These are phyloP conservation scores for Heracleum sosnowskyi DNA, from an alignment of 129 eudicot species.

Conservation along the genomic window DNA sequence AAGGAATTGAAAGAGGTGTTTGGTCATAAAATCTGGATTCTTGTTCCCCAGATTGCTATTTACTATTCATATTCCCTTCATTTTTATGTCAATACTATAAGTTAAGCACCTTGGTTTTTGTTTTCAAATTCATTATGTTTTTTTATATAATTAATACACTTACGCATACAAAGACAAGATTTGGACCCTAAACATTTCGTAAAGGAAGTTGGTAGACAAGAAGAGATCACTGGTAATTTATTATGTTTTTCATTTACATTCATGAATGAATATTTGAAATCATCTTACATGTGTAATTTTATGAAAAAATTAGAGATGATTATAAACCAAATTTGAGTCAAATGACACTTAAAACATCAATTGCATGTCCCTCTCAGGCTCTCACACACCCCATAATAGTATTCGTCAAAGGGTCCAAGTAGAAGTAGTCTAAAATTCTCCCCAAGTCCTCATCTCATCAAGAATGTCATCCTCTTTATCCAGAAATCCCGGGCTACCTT, in stretches of 20 bases:
- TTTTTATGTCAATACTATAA: background rate
- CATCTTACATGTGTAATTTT: too few species aligned
- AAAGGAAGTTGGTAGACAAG: too few species aligned
- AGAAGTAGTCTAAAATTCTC: constrained; percentile 16
- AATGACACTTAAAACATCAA: constrained; percentile 25
- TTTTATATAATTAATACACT: too few species aligned
- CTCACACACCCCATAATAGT: too few species aligned
- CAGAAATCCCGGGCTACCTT: constrained; percentile 43
- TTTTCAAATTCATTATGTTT: background rate
- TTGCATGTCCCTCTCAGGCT: background rate
- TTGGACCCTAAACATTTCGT: too few species aligned
- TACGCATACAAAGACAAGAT: too few species aligned
- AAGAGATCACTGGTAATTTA: too few species aligned
- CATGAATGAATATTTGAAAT: too few species aligned
- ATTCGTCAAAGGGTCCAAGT: constrained; percentile 27
- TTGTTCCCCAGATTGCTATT: constrained; percentile 12
- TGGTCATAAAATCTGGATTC: constrained; percentile 26
- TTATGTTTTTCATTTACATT: too few species aligned
- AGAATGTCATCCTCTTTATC: constrained; percentile 38
- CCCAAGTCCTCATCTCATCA: background rate
- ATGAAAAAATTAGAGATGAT: background rate
- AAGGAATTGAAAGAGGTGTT: background rate
- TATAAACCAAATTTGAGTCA: background rate
- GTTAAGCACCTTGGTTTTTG: background rate
- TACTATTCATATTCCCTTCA: background rate